Evolutionary conservation across 2,329 filamentous ascomycete species (phyloP).

Genomic region (Diaporthe humulicola): DNA sequence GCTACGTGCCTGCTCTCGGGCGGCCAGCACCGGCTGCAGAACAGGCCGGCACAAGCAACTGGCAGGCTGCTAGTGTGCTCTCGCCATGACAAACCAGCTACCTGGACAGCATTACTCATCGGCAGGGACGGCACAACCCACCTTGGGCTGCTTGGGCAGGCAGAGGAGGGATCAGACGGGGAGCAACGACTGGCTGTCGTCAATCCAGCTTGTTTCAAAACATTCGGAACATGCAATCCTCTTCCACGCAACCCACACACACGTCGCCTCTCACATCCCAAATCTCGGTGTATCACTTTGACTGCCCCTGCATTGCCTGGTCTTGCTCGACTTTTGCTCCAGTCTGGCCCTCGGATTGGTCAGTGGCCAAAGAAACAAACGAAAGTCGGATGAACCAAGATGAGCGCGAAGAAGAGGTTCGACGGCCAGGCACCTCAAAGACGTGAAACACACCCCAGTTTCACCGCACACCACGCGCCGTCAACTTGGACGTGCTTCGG

Average conservation of each 20-base stretch:
- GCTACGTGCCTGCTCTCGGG: constrained; percentile 2
- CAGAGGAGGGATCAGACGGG: not conserved
- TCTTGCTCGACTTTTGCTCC: not conserved
- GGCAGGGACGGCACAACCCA: not conserved
- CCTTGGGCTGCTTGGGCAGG: not conserved
- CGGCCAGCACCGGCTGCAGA: constrained; percentile 17
- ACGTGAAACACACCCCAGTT: constrained; percentile 36
- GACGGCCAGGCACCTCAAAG: constrained; percentile 16
- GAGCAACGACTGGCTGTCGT: constrained; percentile 28
- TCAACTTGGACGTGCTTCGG: not conserved
- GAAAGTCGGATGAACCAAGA: constrained; percentile 16
- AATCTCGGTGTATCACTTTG: not conserved
- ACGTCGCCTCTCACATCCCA: constrained; percentile 14
- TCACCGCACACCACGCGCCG: constrained; percentile 1
- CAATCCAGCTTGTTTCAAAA: constrained; percentile 19
- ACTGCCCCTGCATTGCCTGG: constrained; percentile 4
- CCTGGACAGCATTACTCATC: constrained; percentile 6
- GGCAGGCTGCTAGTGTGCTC: constrained; percentile 7
- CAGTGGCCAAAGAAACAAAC: constrained; percentile 3
- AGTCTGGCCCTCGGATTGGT: constrained; percentile 9
- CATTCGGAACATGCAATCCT: constrained; percentile 15
- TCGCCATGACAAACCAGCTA: not conserved
- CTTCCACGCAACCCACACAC: constrained; percentile 16
- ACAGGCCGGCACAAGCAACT: constrained; percentile 2
- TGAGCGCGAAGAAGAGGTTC: constrained; percentile 1